Evolutionary conservation across 176 grass and related monocot species (phyloP).

Genomic region (Bolboschoenus planiculmis): DNA sequence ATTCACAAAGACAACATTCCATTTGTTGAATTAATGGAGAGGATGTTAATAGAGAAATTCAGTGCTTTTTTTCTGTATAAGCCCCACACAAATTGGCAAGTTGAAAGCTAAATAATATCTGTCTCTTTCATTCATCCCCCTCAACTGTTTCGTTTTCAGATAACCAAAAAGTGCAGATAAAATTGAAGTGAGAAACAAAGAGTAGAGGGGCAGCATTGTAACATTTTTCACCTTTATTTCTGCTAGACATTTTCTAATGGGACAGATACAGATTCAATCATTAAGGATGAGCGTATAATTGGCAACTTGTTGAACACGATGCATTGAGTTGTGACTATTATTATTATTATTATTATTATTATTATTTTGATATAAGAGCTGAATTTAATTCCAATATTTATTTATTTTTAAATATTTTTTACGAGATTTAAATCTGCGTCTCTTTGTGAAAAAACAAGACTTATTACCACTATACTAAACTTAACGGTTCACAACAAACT

Average conservation of each 20-base stretch:
- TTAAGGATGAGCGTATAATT: not conserved
- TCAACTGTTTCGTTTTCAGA: not conserved
- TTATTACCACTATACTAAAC: too few relatives aligned
- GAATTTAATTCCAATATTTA: too few relatives aligned
- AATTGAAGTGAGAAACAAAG: not conserved
- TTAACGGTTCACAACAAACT: too few relatives aligned
- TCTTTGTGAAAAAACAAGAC: too few relatives aligned
- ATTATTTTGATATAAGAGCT: not conserved
- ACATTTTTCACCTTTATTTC: not conserved
- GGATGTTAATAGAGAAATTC: too few relatives aligned
- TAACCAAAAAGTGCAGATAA: not conserved
- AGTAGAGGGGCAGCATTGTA: not conserved
- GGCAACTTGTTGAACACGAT: not conserved
- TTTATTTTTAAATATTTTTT: too few relatives aligned
- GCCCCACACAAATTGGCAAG: not conserved
- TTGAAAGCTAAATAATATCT: not conserved
- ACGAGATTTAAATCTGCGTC: too few relatives aligned
- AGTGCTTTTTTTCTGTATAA: not conserved
- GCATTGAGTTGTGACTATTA: not conserved
- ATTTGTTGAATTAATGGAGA: not conserved
- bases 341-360: not conserved
- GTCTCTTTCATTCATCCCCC: not conserved
- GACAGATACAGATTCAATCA: too few relatives aligned
- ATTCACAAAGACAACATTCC: not conserved
- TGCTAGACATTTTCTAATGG: not conserved